These are phyloP conservation scores for Gomphus sp. DNA, from an alignment of 1,284 basidiomycete genomes.

Conservation along the genomic window DNA sequence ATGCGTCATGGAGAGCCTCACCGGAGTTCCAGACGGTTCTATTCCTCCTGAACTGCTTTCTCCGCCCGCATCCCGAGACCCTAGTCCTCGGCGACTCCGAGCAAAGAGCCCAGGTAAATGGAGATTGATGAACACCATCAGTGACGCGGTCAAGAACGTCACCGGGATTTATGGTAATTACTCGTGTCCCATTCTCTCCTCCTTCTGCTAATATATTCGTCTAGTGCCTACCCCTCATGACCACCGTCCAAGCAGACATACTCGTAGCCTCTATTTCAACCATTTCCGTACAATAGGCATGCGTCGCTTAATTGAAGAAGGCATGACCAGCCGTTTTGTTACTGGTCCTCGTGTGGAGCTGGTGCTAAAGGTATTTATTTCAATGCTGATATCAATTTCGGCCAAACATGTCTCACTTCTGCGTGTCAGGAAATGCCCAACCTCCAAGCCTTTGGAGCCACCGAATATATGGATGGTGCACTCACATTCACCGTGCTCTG, in stretches of 20 bases:
- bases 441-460: conserved; percentile 75
- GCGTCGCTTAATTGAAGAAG: conserved; percentile 88
- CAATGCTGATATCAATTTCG: conserved; percentile 1
- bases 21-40: conserved; percentile 47
- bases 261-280: conserved; percentile 80
- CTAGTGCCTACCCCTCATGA: conserved; percentile 65
- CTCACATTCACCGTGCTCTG: conserved; percentile 73
- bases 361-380: conserved; percentile 60
- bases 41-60: conserved; percentile 70
- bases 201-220: conserved; percentile 7
- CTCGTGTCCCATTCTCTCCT: neutral
- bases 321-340: conserved; percentile 84
- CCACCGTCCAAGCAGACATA: conserved; percentile 64
- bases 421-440: conserved; percentile 71
- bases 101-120: conserved; percentile 69
- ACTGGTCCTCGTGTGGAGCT: conserved; percentile 80
- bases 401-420: conserved; percentile 5
- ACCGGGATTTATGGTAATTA: conserved; percentile 61
- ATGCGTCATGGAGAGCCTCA: conserved; percentile 48
- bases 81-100: conserved; percentile 63
- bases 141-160: conserved; percentile 60
- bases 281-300: conserved; percentile 94
- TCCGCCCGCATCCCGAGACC: conserved; percentile 68
- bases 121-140: conserved; percentile 69
- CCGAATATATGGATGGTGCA: conserved; percentile 93